Evolutionary conservation across 2,329 filamentous ascomycete species (phyloP), one percentile per base, ranked within the genome.

Genomic region (Albifimbria verrucaria): DNA sequence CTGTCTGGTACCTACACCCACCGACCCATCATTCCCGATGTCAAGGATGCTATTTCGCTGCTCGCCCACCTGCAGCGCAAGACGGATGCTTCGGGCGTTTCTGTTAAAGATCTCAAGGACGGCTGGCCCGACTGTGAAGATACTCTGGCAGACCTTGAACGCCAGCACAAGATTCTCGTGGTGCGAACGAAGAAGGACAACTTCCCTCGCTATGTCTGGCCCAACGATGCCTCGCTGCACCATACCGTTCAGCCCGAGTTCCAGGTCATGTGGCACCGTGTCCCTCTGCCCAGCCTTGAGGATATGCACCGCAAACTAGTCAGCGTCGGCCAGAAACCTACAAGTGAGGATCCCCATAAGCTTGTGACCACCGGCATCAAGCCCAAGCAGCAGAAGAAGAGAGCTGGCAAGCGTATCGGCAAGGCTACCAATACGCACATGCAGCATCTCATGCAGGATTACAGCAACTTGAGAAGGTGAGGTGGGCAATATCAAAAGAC

Each of bases 161-260:
- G 73, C 41, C 83, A 89, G 67, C 87, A 92, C 65, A 87, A 88
- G 69, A 79, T 97, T 45, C 79, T 97, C 32, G 90, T 97, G 6
- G 89, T 90, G 21, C 85, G 92, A 56, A 92, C 92, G 52, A 95
- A 94, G 74, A 97, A 97, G 76, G 93, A 97, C 68, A 88, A 89
- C 65, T 83, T 89, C 61, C 87, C 93, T 2, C 86, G 87, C 63
- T 90, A 88, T 75, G 86, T 99, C 50, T 97, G 92, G 91, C 81
- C 87, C 50, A 90, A 99, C 69, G 90, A 96, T 63, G 83, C 91
- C 15, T 87, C 85, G 12, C 80, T 96, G 50, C 82, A 86, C 63
- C 82, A 92, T 66, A 69, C 76, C 32, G 86, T 97, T 61, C 92
- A 97, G 65, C 74, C 82, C 9, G 91, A 96, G 68, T 97, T 97